Evolutionary conservation across 176 grass and related monocot genomes (phyloP).

Genomic region (Musa beccarii): DNA sequence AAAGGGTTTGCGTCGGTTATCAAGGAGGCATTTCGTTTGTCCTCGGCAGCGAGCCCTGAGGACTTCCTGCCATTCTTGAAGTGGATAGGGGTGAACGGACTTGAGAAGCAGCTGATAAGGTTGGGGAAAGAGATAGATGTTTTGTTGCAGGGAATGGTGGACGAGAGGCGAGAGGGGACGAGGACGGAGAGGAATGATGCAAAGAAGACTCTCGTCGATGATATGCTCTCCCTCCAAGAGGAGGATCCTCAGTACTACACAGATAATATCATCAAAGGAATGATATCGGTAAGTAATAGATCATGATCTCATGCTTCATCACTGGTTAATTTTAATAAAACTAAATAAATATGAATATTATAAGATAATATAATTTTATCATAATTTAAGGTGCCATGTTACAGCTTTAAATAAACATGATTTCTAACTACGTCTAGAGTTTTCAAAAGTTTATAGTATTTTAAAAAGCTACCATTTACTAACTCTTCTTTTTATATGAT

Average conservation of each 20-base stretch:
- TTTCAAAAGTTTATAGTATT: too few species aligned
- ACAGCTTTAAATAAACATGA: too few species aligned
- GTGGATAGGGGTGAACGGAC: background rate
- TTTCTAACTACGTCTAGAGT: too few species aligned
- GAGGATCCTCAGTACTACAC: background rate
- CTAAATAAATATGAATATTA: too few species aligned
- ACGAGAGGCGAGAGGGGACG: background rate
- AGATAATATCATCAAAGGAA: background rate
- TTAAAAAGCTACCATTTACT: too few species aligned
- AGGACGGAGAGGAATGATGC: background rate
- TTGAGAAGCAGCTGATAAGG: background rate
- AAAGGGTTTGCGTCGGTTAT: background rate
- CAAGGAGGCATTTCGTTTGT: background rate
- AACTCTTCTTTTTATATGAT: too few species aligned
- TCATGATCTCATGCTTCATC: too few species aligned
- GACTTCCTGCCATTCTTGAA: slow-evolving; percentile 4
- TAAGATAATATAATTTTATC: too few species aligned
- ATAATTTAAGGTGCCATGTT: too few species aligned
- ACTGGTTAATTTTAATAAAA: too few species aligned
- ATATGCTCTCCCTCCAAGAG: background rate
- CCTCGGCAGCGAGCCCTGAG: background rate
- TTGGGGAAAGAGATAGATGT: background rate
- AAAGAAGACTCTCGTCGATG: background rate
- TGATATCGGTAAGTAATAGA: background rate
- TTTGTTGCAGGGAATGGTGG: background rate